Conservation (phyloP, 2,329 filamentous ascomycete genomes). For the Penicillium sp. region DNA sequence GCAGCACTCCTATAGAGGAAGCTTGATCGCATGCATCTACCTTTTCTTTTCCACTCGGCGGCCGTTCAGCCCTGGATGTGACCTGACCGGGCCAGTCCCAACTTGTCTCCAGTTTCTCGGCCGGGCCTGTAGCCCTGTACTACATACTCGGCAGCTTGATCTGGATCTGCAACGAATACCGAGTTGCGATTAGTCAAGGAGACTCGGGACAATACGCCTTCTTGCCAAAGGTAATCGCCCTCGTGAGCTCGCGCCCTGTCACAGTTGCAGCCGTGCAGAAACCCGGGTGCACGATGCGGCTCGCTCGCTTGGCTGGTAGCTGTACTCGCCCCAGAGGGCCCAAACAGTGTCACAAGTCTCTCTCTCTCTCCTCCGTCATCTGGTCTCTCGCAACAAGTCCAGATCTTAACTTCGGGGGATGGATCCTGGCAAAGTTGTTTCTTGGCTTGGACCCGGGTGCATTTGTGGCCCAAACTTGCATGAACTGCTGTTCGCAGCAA, state of each 20-base stretch:
- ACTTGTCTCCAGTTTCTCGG: not conserved
- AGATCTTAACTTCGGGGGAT: slow-evolving; percentile 20
- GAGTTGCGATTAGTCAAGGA: not conserved
- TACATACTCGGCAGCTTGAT: not conserved
- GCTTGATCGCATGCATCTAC: slow-evolving; percentile 7
- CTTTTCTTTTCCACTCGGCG: not conserved
- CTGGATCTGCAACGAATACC: not conserved
- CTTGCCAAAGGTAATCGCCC: slow-evolving; percentile 18
- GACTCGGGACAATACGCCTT: slow-evolving; percentile 16
- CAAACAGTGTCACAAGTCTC: not conserved
- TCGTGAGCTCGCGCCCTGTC: slow-evolving; percentile 18
- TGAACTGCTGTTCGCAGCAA: slow-evolving; percentile 30
- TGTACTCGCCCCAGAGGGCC: not conserved
- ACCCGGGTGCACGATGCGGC: slow-evolving; percentile 6
- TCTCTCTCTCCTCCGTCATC: not conserved
- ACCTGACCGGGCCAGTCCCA: not conserved
- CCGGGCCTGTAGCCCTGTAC: not conserved
- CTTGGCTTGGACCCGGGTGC: slow-evolving; percentile 6
- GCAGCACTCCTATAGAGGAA: slow-evolving; percentile 21
- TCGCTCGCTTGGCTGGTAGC: not conserved
- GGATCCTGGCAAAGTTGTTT: slow-evolving; percentile 7
- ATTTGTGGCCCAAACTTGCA: slow-evolving; percentile 23
- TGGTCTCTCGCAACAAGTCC: not conserved
- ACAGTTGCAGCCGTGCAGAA: slow-evolving; percentile 16
- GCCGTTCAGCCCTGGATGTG: not conserved